Conservation (phyloP, 805 yeast species). For the Zygosaccharomyces gambellarensis region DNA sequence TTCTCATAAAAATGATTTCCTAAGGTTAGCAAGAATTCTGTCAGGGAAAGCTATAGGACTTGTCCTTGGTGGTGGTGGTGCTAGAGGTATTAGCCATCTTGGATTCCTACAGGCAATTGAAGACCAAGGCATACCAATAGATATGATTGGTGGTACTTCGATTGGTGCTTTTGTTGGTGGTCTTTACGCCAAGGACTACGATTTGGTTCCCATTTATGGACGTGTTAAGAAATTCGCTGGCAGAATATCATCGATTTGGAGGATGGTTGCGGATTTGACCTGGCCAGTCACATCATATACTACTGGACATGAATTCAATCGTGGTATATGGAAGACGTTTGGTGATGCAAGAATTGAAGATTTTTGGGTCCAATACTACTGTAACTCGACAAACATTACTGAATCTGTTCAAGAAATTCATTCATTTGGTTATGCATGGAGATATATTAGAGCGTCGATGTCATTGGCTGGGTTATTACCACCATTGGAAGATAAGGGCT, state of each 20-base stretch:
- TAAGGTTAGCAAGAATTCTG: conserved; percentile 80
- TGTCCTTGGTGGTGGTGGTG: conserved; percentile 97
- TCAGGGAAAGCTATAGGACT: conserved; percentile 93
- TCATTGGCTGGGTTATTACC: conserved; percentile 91
- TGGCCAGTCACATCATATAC: conserved; percentile 92
- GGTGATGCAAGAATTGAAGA: conserved; percentile 93
- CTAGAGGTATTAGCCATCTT: conserved; percentile 87
- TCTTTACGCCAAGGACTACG: conserved; percentile 86
- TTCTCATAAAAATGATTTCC: conserved; percentile 79
- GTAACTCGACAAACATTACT: conserved; percentile 92
- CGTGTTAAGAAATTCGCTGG: conserved; percentile 81
- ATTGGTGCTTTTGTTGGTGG: conserved; percentile 97
- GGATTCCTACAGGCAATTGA: conserved; percentile 90
- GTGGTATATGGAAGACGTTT: conserved; percentile 96
- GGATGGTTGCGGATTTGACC: conserved; percentile 77
- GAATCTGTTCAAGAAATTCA: conserved; percentile 94
- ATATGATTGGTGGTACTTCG: conserved; percentile 92
- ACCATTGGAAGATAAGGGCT: conserved; percentile 76
- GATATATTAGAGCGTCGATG: conserved; percentile 94
- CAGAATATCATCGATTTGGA: conserved; percentile 80
- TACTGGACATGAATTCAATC: conserved; percentile 94
- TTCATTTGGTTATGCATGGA: conserved; percentile 89
- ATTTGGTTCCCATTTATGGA: conserved; percentile 85
- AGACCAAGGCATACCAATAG: conserved; percentile 89
- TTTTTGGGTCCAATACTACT: conserved; percentile 85